Conservation (phyloP, 352 stramenopile species). For the Phytophthora nicotianae region DNA sequence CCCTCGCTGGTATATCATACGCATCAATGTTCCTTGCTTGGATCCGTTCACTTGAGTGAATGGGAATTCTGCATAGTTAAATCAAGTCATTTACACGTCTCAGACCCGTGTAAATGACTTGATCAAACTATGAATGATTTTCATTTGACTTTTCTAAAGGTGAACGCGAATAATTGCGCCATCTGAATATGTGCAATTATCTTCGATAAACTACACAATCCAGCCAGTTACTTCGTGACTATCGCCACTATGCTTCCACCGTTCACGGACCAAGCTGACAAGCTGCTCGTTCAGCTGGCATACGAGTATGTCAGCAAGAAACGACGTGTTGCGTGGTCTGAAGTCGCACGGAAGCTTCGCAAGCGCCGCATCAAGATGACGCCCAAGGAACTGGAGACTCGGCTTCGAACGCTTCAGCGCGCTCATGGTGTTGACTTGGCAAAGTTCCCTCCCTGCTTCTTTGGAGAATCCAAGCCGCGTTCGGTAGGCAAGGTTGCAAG, state of each 20-base stretch:
- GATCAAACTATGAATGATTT: not conserved
- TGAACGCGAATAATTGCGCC: not conserved
- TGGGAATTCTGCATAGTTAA: too few relatives aligned
- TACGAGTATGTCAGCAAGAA: constrained; percentile 7
- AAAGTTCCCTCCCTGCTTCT: constrained; percentile 7
- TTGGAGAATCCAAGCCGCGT: not conserved
- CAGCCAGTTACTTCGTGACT: not conserved
- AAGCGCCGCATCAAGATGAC: constrained; percentile 12
- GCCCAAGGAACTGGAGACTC: constrained; percentile 11
- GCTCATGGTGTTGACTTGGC: constrained; percentile 5
- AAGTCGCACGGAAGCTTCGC: constrained; percentile 1
- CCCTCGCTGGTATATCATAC: too few relatives aligned
- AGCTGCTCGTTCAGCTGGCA: constrained; percentile 9
- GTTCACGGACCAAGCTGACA: constrained; percentile 13
- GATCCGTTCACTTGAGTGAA: too few relatives aligned
- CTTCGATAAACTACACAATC: constrained; percentile 11
- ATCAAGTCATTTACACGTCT: not conserved
- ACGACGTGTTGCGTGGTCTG: constrained; percentile 12
- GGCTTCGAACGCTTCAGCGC: constrained; percentile 10
- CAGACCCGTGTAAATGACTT: not conserved
- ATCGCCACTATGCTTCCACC: constrained; percentile 6
- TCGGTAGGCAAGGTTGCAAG: not conserved
- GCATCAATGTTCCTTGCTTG: not conserved
- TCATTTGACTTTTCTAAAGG: not conserved
- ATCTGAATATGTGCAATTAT: constrained; percentile 6